Evolutionary conservation across 2,329 filamentous ascomycete species (phyloP).

Genomic region (Diaporthe caulivora): DNA sequence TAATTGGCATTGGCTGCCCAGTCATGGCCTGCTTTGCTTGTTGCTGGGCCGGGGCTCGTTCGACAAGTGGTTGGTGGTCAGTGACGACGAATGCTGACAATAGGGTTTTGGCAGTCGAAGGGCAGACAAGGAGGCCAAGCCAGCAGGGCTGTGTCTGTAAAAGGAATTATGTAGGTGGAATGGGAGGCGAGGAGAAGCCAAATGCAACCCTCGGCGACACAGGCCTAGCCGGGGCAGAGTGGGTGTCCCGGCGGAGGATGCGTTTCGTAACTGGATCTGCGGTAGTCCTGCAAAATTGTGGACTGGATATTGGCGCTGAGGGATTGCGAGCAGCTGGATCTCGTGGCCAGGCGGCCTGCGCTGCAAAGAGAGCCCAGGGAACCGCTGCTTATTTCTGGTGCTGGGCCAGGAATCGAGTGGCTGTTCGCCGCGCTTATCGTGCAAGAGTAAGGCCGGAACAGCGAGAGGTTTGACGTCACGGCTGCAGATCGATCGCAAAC

Average conservation of each 20-base stretch:
- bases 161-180: conserved; percentile 32
- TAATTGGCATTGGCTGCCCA: conserved; percentile 26
- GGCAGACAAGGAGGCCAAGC: conserved; percentile 30
- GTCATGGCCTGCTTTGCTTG: conserved; percentile 10
- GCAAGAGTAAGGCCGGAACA: conserved; percentile 14
- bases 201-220: conserved; percentile 32
- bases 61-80: background rate
- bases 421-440: conserved; percentile 21
- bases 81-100: conserved; percentile 5
- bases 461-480: conserved; percentile 30
- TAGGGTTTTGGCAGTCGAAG: background rate
- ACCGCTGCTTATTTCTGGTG: conserved; percentile 27
- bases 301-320: conserved; percentile 24
- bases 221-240: conserved; percentile 30
- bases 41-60: conserved; percentile 7
- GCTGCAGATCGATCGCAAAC: conserved; percentile 34
- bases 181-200: conserved; percentile 23
- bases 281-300: conserved; percentile 32
- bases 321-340: conserved; percentile 19
- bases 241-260: conserved; percentile 25
- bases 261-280: conserved; percentile 34
- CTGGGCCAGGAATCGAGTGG: conserved; percentile 25
- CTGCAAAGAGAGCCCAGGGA: conserved; percentile 9
- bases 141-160: conserved; percentile 33
- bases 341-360: conserved; percentile 16